phyloP scores from a whole-genome alignment of 768 basidiomycete species.

The Leucosporidium scottii region DNA sequence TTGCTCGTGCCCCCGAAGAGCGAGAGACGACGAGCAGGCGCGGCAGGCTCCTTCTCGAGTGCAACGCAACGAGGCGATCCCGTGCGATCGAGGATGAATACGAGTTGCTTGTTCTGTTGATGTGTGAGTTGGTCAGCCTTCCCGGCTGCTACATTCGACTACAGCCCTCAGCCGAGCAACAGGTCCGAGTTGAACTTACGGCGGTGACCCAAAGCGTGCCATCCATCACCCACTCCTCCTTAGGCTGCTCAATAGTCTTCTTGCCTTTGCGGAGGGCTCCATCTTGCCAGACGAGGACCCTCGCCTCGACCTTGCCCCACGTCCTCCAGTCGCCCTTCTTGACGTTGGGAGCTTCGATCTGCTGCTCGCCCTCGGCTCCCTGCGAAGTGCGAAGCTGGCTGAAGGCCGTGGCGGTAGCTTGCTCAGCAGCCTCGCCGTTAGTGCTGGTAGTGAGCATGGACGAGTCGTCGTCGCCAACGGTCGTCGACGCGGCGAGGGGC shows the following conservation, averaged over 20 bases:
- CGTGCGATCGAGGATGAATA: conserved; percentile 8
- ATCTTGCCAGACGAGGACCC: conserved; percentile 9
- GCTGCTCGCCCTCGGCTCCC: not conserved
- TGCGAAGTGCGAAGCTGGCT: not conserved
- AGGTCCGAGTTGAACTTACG: not conserved
- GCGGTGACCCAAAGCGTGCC: conserved; percentile 19
- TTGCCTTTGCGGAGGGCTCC: not conserved
- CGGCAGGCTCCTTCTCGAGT: not conserved
- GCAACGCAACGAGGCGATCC: not conserved
- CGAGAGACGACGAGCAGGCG: conserved; percentile 1
- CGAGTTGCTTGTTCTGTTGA: not conserved
- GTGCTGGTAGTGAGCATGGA: not conserved
- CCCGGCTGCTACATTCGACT: too few relatives aligned
- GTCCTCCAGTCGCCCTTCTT: conserved; percentile 21
- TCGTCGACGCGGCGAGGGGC: not conserved
- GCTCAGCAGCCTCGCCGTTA: not conserved
- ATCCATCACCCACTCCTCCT: conserved; percentile 7
- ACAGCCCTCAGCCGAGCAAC: not conserved
- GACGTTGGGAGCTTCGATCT: not conserved
- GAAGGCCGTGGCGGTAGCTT: not conserved
- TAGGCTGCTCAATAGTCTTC: conserved; percentile 1
- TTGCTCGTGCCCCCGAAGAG: not conserved
- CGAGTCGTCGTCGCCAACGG: not conserved
- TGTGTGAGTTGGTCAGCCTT: too few relatives aligned
- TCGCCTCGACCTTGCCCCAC: conserved; percentile 10